phyloP scores from a whole-genome alignment of 2,329 filamentous ascomycete genomes.

The Arthrobotrys sinensis region DNA sequence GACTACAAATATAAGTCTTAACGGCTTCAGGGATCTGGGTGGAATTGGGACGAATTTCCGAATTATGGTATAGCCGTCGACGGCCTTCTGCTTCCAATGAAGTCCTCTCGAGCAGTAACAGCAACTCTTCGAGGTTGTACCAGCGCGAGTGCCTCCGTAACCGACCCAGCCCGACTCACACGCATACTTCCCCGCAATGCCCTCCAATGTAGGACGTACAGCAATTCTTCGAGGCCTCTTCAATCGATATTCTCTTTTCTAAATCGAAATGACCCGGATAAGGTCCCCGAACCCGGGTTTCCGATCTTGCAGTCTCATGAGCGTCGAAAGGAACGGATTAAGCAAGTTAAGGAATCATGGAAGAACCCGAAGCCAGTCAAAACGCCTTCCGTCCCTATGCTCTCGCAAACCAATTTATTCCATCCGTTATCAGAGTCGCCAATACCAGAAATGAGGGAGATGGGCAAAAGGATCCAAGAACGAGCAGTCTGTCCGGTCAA shows the following conservation, averaged over 20 bases:
- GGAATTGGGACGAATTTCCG: not conserved
- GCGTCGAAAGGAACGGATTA: constrained; percentile 47
- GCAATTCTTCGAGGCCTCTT: constrained; percentile 49
- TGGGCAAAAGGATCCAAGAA: constrained; percentile 91
- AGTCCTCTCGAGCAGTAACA: constrained; percentile 45
- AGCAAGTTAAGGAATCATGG: constrained; percentile 43
- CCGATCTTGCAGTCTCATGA: constrained; percentile 29
- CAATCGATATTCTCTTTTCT: constrained; percentile 54
- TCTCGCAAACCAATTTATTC: constrained; percentile 87
- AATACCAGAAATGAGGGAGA: constrained; percentile 85
- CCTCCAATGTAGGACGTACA: constrained; percentile 33
- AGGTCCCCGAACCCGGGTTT: constrained; percentile 48
- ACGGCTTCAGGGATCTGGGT: not conserved
- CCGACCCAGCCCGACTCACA: constrained; percentile 27
- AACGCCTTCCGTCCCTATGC: constrained; percentile 65
- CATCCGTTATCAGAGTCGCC: constrained; percentile 92
- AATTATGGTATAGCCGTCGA: constrained; percentile 39
- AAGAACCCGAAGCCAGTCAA: constrained; percentile 44
- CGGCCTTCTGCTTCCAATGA: constrained; percentile 38
- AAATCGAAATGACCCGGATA: constrained; percentile 47
- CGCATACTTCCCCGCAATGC: constrained; percentile 54
- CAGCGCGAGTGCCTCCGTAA: constrained; percentile 25
- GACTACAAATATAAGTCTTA: not conserved
- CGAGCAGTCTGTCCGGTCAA: constrained; percentile 95
- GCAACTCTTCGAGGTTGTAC: constrained; percentile 41